Conservation (phyloP, 148 eudicot genomes). For the Agrostemma githago region DNA sequence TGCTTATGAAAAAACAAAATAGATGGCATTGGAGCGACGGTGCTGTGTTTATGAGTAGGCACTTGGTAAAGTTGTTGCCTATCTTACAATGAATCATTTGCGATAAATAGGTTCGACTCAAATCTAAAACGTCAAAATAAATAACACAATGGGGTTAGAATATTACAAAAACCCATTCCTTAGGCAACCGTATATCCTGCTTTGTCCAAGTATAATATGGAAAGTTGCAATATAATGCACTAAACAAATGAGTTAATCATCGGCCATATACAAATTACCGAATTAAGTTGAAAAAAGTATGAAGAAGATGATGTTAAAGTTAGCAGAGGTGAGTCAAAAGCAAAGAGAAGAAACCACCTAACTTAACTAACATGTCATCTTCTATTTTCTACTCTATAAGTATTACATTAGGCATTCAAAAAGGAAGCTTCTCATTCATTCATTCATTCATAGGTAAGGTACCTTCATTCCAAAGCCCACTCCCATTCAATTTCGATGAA, state of each 20-base stretch:
- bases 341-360: slow-evolving; percentile 5
- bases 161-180: no score
- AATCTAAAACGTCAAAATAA: no score
- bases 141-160: no score
- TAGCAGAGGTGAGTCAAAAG: slow-evolving; percentile 1
- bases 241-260: not conserved
- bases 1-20: no score
- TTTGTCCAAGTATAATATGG: not conserved
- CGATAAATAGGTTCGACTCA: no score
- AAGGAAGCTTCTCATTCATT: not conserved
- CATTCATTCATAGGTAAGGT: not conserved
- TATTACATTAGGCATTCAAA: not conserved
- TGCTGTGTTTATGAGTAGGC: no score
- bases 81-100: no score
- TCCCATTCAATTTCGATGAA: not conserved
- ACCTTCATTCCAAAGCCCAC: not conserved
- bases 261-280: not conserved
- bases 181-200: no score
- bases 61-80: no score
- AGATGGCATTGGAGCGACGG: no score
- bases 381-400: not conserved
- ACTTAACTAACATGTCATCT: slow-evolving; percentile 12
- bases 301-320: slow-evolving; percentile 4
- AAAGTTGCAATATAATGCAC: not conserved
- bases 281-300: not conserved